A percentile compares a stretch with the other conserved stretches of the same genome.
phyloP scores from a whole-genome alignment of 352 stramenopile species.

The Globisporangium cystogenes region DNA sequence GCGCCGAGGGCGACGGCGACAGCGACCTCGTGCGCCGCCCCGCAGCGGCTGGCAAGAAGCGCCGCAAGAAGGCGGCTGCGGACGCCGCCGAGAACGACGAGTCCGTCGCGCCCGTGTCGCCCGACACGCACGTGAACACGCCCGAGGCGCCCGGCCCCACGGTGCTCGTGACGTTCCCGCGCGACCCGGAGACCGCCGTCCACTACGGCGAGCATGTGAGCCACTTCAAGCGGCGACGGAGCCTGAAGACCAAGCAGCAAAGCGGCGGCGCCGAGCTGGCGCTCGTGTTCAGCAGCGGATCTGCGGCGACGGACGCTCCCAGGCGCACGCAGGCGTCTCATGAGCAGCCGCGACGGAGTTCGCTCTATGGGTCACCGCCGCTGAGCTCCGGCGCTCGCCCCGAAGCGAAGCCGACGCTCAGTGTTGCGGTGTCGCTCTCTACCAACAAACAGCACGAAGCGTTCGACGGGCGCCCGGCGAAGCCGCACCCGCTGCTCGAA shows the following conservation, averaged over 20 bases:
- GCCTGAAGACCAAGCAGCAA: conserved; percentile 3
- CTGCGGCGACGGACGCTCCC: neutral
- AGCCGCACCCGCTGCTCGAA: conserved; percentile 57
- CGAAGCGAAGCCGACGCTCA: conserved; percentile 39
- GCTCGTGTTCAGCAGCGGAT: conserved; percentile 23
- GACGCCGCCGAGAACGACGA: conserved; percentile 51
- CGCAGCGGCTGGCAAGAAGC: conserved; percentile 28
- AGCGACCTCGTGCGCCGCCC: conserved; percentile 29
- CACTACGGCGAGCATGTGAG: conserved; percentile 40
- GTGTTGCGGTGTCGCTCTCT: conserved; percentile 64
- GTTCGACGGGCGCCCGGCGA: conserved; percentile 50
- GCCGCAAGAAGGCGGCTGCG: conserved; percentile 36
- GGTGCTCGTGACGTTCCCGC: conserved; percentile 54
- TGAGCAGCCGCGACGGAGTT: conserved; percentile 5
- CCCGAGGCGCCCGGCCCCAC: conserved; percentile 36
- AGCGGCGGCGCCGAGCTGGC: conserved; percentile 12
- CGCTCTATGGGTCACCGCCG: neutral
- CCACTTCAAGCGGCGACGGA: conserved; percentile 54
- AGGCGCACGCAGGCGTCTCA: neutral
- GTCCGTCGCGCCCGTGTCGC: conserved; percentile 47
- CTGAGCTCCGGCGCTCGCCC: neutral
- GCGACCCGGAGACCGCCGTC: conserved; percentile 22
- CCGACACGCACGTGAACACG: conserved; percentile 68
- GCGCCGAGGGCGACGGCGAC: conserved; percentile 38
- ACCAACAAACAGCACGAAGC: conserved; percentile 66